Evolutionary conservation across 441 rosid species (phyloP).

Genomic region (Corymbia citriodora): DNA sequence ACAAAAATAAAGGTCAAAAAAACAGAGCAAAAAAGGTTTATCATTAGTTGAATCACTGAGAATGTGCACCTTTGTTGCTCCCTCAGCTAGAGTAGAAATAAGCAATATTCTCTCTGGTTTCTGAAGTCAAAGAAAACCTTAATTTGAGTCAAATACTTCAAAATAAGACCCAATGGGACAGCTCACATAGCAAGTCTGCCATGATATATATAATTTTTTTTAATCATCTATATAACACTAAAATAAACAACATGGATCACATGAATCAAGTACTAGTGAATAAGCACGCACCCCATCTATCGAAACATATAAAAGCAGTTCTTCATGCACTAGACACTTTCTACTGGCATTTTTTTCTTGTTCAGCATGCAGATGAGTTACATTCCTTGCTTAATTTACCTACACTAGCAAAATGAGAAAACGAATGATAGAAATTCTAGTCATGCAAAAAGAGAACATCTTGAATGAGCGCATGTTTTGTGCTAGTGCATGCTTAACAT

Average conservation of each 20-base stretch:
- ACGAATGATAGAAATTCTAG: not conserved
- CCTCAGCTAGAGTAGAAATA: constrained; percentile 72
- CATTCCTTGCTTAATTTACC: not conserved
- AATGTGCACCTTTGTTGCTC: constrained; percentile 80
- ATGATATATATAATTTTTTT: not conserved
- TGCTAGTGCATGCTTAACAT: not conserved
- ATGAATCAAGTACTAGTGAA: not conserved
- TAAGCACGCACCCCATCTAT: not conserved
- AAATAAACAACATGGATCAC: not conserved
- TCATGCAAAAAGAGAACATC: not conserved
- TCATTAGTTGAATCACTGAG: constrained; percentile 3
- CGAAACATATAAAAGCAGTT: not conserved
- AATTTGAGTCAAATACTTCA: not conserved
- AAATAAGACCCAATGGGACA: not conserved
- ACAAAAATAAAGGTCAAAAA: constrained; percentile 9
- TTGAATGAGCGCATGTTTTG: not conserved
- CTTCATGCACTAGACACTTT: not conserved
- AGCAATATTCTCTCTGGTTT: constrained; percentile 81
- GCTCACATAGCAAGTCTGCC: not conserved
- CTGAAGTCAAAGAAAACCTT: constrained; percentile 34
- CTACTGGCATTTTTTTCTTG: not conserved
- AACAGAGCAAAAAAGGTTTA: not conserved
- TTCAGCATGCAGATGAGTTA: not conserved
- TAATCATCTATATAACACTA: not conserved
- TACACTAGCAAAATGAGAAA: not conserved